Evolutionary conservation across 352 stramenopile genomes (phyloP), one percentile per base, ranked within the genome.

Genomic region (Albugo candida): DNA sequence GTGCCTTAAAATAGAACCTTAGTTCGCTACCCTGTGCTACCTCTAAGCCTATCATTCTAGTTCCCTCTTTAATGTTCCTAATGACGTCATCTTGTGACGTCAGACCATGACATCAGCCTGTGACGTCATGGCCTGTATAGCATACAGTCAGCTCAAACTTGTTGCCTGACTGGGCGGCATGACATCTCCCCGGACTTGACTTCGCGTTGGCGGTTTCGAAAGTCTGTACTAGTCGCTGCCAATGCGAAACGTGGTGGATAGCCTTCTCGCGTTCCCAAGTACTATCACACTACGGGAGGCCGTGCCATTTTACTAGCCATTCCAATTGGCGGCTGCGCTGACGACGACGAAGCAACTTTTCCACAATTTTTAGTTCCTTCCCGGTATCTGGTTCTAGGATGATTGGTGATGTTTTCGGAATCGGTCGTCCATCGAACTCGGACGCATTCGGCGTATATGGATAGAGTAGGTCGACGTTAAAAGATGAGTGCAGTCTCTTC

Each of bases 261-360:
- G 16, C 17, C 20, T 51, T 46, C 34, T 51, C 46, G 17, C 21
- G 46, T 51, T 51, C 46, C 46, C 46, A 51, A n/a, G 46, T 51
- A 16, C 18, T 31, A 21, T 51, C 46, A 17, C 31, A 14, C 18
- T 51, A 13, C 18, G 20, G 16, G 14, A 17, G 12, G 11, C 46
- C 46, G 18, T 51, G 20, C 46, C 46, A 51, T 46, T 44, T 49
- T 8, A 58, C 45, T 13, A 53, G 27, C 4, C 38, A 58, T 18
- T 58, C 47, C 2, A 35, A 43, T 27, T 58, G 49, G 16, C 47
- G 21, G 27, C 54, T 54, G 38, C 49, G 51, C 13, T 40, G 47
- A 24, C 47, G 46, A 13, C 41, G 20, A 18, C 47, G 34, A 17
- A 58, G 12, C 3, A 58, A 38, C 11, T 10, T 1, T 35, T 54